A percentile compares a stretch with the other conserved stretches of the same genome.
These are phyloP conservation scores for Pisolithus tinctorius DNA, from an alignment of 768 basidiomycete species.

Conservation along the genomic window DNA sequence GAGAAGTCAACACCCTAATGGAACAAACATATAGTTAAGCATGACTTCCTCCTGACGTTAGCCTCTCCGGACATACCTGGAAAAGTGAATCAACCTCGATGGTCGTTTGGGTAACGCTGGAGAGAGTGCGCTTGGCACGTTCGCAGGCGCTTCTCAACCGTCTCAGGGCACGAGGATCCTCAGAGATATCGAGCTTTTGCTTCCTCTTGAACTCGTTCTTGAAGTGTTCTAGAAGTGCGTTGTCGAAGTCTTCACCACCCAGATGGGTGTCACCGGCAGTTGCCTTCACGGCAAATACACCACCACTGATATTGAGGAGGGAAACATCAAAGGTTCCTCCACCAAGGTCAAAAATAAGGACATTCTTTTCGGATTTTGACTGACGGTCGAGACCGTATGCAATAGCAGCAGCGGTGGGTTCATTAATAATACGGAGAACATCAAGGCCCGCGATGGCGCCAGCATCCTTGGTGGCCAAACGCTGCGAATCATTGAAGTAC, in stretches of 20 bases:
- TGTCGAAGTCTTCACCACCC: constrained; percentile 99
- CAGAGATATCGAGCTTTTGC: constrained; percentile 94
- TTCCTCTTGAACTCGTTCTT: constrained; percentile 99
- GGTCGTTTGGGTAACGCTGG: constrained; percentile 96
- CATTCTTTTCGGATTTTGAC: constrained; percentile 92
- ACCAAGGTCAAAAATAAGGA: constrained; percentile 98
- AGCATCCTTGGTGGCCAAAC: constrained; percentile 98
- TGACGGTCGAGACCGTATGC: constrained; percentile 98
- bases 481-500: constrained; percentile 99
- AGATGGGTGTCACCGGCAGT: constrained; percentile 99
- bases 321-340: constrained; percentile 99
- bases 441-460: constrained; percentile 97
- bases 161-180: constrained; percentile 93
- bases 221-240: constrained; percentile 96
- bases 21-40: constrained; percentile 6
- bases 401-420: constrained; percentile 98
- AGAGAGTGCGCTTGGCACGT: constrained; percentile 98
- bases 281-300: constrained; percentile 98
- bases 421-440: constrained; percentile 99
- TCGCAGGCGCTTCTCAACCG: constrained; percentile 97
- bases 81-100: constrained; percentile 98
- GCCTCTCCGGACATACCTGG: constrained; percentile 48
- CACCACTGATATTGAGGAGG: constrained; percentile 93
- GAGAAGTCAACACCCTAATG: constrained; percentile 92
- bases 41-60: background rate